phyloP scores from a whole-genome alignment of 1,139 yeast species.

The Geotrichum histeridarum region DNA sequence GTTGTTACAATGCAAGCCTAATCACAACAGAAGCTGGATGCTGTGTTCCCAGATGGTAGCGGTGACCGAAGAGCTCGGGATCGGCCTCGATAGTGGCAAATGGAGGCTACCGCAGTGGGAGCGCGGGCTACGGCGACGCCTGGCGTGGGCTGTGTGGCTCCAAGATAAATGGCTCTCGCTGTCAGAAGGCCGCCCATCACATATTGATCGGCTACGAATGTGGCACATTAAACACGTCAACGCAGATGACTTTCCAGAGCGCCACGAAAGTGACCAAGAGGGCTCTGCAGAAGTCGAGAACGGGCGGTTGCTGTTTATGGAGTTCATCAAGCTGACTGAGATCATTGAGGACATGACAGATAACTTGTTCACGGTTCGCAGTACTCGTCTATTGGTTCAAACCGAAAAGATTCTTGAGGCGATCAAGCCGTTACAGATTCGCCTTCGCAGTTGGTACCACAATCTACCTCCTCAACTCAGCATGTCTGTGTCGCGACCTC shows the following conservation, averaged over 20 bases:
- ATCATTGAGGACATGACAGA: conserved; percentile 69
- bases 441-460: conserved; percentile 78
- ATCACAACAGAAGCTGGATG: conserved; percentile 72
- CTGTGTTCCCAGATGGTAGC: conserved; percentile 82
- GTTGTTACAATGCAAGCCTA: conserved; percentile 38
- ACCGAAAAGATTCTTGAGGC: conserved; percentile 61
- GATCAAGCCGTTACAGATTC: conserved; percentile 83
- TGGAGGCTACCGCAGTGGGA: conserved; percentile 96
- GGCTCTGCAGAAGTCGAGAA: conserved; percentile 59
- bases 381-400: conserved; percentile 51
- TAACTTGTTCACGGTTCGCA: conserved; percentile 63
- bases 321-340: conserved; percentile 61
- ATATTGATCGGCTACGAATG: conserved; percentile 35
- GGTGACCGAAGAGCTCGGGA: conserved; percentile 76
- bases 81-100: conserved; percentile 76
- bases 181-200: conserved; percentile 76
- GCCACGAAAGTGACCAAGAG: conserved; percentile 43
- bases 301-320: conserved; percentile 66
- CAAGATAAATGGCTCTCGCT: conserved; percentile 86
- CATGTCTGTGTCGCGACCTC: conserved; percentile 43
- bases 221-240: conserved; percentile 32
- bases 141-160: conserved; percentile 90
- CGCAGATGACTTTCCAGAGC: conserved; percentile 34
- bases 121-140: conserved; percentile 69
- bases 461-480: conserved; percentile 65